Evolutionary conservation across 345 rosid genomes (phyloP), one percentile per base, ranked within the genome.

Genomic region (Eucalyptus tenuipes): DNA sequence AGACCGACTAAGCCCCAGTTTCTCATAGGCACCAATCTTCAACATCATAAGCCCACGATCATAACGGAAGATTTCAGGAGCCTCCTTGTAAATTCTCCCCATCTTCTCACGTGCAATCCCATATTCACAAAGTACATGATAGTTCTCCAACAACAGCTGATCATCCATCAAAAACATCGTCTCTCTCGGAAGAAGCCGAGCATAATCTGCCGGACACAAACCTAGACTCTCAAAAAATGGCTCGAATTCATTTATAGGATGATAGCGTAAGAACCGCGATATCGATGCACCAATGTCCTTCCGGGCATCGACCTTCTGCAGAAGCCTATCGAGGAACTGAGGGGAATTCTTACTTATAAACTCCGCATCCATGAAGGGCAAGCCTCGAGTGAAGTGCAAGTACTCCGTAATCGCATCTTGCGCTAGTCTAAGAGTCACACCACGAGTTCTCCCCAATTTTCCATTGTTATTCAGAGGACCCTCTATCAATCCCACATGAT

Each of bases 181-280:
- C 79, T 95, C 92, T 15, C 89, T 90, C 0, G 91, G 96, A 90
- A 97, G 96, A 37, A 95, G 86, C 48, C 88, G 75, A 25, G 68
- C 24, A 86, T 91, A 90, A 89, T 95, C 97, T 7, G 49, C 59
- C 61, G 93, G 96, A 55, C 93, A 87, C 90, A 97, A 87, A 79
- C 99, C 99, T 81, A 95, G 68, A 88, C 98, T 96, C 95, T 97
- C 97, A 59, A 93, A 94, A 93, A 96, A 97, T 22, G 97, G 97
- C 90, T 97, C 99, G 49, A 95, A 96, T 91, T 97, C 99, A 86
- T 96, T 97, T 88, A 96, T 94, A 57, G 99, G 99, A 82, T 95
- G 94, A 86, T 94, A 96, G 55, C 94, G 93, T 87, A 97, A 86
- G 90, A 90, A 94, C 90, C 94, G 96, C 6, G 92, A 31, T 53